phyloP scores from a whole-genome alignment of 2,329 filamentous ascomycete species.

The Epichloe sibirici region DNA sequence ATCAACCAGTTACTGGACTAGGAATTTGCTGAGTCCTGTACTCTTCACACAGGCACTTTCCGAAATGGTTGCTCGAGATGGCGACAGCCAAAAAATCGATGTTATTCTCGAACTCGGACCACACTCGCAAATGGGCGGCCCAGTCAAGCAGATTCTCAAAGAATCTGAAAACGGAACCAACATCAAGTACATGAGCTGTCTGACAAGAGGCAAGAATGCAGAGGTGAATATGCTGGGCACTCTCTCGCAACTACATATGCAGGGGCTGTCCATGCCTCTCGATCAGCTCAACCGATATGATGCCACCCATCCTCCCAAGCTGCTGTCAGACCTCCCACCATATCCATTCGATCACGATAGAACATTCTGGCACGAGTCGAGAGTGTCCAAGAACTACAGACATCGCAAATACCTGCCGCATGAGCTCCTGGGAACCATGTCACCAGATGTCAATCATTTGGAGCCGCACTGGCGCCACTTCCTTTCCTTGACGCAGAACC shows the following conservation, averaged over 20 bases:
- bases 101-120: slow-evolving; percentile 2
- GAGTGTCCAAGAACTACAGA: slow-evolving; percentile 8
- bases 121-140: not conserved
- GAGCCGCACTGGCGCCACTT: slow-evolving; percentile 9
- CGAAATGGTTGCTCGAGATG: not conserved
- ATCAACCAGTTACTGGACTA: not conserved
- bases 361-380: slow-evolving; percentile 13
- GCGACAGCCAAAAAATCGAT: not conserved
- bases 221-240: too few relatives aligned
- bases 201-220: too few relatives aligned
- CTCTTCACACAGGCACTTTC: not conserved
- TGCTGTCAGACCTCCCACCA: slow-evolving; percentile 8
- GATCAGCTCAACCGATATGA: too few relatives aligned
- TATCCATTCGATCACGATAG: slow-evolving; percentile 14
- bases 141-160: not conserved
- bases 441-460: slow-evolving; percentile 6
- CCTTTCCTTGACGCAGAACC: not conserved
- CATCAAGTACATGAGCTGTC: too few relatives aligned
- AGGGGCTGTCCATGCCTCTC: too few relatives aligned
- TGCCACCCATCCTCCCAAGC: not conserved
- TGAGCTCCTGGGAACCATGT: slow-evolving; percentile 8
- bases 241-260: too few relatives aligned
- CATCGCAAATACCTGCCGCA: slow-evolving; percentile 1
- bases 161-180: too few relatives aligned
- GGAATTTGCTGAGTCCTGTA: not conserved